A percentile compares a stretch with the other conserved stretches of the same genome.
These are phyloP conservation scores for Anthracocystis setariae DNA, from an alignment of 1,284 basidiomycete species.

Conservation along the genomic window DNA sequence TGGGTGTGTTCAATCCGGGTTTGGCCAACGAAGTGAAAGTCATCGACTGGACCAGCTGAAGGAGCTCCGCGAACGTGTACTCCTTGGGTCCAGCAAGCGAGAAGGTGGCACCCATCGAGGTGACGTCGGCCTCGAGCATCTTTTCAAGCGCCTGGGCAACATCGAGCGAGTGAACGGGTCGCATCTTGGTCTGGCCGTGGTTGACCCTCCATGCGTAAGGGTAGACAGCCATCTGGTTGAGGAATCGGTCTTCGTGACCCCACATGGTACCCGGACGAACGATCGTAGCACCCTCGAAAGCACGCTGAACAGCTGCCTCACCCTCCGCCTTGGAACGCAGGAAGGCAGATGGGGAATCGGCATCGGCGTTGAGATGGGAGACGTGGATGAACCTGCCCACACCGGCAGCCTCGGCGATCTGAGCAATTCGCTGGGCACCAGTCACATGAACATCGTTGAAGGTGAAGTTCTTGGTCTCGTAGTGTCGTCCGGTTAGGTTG, in stretches of 20 bases:
- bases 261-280: conserved; percentile 86
- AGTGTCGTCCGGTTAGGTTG: conserved; percentile 88
- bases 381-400: conserved; percentile 91
- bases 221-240: conserved; percentile 92
- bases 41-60: conserved; percentile 82
- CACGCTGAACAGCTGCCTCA: conserved; percentile 85
- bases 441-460: conserved; percentile 80
- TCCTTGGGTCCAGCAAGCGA: conserved; percentile 88
- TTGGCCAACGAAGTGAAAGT: conserved; percentile 75
- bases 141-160: conserved; percentile 90
- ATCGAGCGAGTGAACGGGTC: conserved; percentile 92
- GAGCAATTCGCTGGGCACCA: conserved; percentile 78
- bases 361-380: conserved; percentile 91
- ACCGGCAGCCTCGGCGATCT: conserved; percentile 79
- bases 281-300: conserved; percentile 88
- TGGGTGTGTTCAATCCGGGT: conserved; percentile 81
- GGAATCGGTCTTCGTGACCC: conserved; percentile 91
- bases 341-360: conserved; percentile 81
- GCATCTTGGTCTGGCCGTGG: conserved; percentile 82
- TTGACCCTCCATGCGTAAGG: conserved; percentile 97
- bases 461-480: conserved; percentile 90
- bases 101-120: conserved; percentile 75
- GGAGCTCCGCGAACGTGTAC: conserved; percentile 84
- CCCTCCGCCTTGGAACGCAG: conserved; percentile 91
- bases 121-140: conserved; percentile 76